A percentile compares a stretch with the other conserved stretches of the same genome.
phyloP scores from a whole-genome alignment of 257 asterid species.

The Nicotiana otophora region DNA sequence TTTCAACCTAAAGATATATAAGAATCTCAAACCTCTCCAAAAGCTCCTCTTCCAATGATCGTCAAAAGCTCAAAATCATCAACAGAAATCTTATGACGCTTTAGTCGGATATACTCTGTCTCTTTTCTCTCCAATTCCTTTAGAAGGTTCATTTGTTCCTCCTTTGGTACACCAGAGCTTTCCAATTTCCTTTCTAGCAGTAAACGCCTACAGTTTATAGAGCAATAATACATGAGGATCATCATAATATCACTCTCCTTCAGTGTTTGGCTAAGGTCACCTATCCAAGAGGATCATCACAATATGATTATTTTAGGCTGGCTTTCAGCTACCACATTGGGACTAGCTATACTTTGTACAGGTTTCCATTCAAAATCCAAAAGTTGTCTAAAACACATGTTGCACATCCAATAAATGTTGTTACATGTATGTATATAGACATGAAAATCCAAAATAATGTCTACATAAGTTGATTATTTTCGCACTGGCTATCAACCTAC shows the following conservation, averaged over 20 bases:
- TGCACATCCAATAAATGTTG: not conserved
- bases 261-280: not conserved
- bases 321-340: too few relatives aligned
- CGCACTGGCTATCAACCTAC: not conserved
- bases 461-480: not conserved
- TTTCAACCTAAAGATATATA: not conserved
- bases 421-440: not conserved
- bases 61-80: constrained; percentile 69
- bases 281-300: too few relatives aligned
- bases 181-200: constrained; percentile 54
- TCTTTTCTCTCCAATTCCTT: constrained; percentile 74
- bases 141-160: constrained; percentile 57
- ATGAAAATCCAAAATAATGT: not conserved
- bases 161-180: constrained; percentile 52
- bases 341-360: too few relatives aligned
- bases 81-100: constrained; percentile 66
- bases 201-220: constrained; percentile 46
- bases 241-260: not conserved
- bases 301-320: too few relatives aligned
- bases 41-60: constrained; percentile 83
- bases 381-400: too few relatives aligned
- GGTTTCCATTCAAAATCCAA: too few relatives aligned
- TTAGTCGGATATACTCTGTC: constrained; percentile 73
- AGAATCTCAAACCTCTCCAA: constrained; percentile 68
- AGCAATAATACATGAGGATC: not conserved